These are phyloP conservation scores for Penicillium sp. DNA, from an alignment of 2,329 filamentous ascomycete genomes.

Conservation along the genomic window DNA sequence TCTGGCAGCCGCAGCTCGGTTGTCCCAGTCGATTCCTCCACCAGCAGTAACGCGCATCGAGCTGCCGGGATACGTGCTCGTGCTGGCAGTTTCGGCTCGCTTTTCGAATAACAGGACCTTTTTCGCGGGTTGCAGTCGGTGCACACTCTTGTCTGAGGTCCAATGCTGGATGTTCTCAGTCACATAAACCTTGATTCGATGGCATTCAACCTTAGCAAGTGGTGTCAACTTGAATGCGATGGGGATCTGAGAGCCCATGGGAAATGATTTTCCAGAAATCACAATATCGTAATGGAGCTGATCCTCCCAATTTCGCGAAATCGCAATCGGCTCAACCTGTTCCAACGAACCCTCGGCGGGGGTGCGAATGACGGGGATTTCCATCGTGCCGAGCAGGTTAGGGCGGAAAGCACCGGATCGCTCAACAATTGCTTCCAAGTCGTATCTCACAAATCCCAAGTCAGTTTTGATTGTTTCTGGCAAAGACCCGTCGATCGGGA, in stretches of 20 bases:
- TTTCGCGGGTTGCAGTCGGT: constrained; percentile 78
- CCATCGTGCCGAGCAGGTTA: constrained; percentile 80
- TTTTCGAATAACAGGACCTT: constrained; percentile 91
- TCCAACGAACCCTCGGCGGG: constrained; percentile 87
- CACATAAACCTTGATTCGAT: constrained; percentile 87
- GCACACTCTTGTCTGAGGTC: constrained; percentile 82
- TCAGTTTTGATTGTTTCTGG: constrained; percentile 86
- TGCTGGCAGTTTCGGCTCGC: constrained; percentile 75
- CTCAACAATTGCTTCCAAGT: constrained; percentile 82
- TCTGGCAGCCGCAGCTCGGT: constrained; percentile 59
- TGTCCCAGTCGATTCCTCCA: constrained; percentile 74
- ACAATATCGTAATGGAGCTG: constrained; percentile 95
- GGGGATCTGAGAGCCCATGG: constrained; percentile 82
- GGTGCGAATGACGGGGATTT: constrained; percentile 81
- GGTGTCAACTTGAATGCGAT: constrained; percentile 95
- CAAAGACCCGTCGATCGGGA: constrained; percentile 76
- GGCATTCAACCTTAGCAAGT: constrained; percentile 88
- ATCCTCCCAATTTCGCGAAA: constrained; percentile 92
- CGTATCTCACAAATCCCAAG: constrained; percentile 84
- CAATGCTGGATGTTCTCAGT: constrained; percentile 92
- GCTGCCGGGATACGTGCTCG: constrained; percentile 73
- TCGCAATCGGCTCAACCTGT: constrained; percentile 90
- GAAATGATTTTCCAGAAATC: constrained; percentile 94
- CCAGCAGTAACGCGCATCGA: constrained; percentile 77
- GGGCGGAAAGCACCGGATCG: constrained; percentile 87